Evolutionary conservation across 495 filamentous ascomycete species (phyloP).

Genomic region (Pseudomonodictys pantanalensis): DNA sequence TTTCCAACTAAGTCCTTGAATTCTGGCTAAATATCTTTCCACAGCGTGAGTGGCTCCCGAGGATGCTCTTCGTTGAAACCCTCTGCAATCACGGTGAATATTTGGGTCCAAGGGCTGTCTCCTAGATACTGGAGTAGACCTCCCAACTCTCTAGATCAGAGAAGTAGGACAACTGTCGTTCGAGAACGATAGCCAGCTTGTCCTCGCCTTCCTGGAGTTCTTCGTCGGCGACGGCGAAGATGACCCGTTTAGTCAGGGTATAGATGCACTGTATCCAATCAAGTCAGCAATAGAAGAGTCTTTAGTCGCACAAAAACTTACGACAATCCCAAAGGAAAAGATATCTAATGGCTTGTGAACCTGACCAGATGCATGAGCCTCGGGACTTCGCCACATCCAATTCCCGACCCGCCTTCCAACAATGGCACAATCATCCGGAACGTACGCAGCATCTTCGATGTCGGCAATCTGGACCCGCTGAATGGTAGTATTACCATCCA

Average conservation of each 20-base stretch:
- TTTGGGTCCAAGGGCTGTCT: slow-evolving; percentile 6
- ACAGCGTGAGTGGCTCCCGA: not conserved
- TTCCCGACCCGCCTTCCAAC: slow-evolving; percentile 43
- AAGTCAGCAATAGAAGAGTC: slow-evolving; percentile 1
- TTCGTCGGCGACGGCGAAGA: slow-evolving; percentile 23
- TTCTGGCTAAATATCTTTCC: slow-evolving; percentile 3
- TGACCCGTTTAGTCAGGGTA: slow-evolving; percentile 26
- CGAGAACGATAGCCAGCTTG: slow-evolving; percentile 15
- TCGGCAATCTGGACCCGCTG: slow-evolving; percentile 38
- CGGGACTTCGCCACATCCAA: slow-evolving; percentile 46
- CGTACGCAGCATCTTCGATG: slow-evolving; percentile 49
- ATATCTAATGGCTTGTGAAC: slow-evolving; percentile 45
- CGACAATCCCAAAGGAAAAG: slow-evolving; percentile 47
- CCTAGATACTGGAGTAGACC: slow-evolving; percentile 24
- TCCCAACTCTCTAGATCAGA: slow-evolving; percentile 10
- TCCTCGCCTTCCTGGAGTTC: slow-evolving; percentile 27
- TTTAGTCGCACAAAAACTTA: slow-evolving; percentile 34
- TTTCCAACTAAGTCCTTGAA: slow-evolving; percentile 9
- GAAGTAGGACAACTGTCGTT: slow-evolving; percentile 28
- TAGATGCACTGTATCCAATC: slow-evolving; percentile 24
- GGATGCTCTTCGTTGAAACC: slow-evolving; percentile 15
- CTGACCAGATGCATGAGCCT: slow-evolving; percentile 41
- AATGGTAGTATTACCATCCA: slow-evolving; percentile 37
- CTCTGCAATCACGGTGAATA: slow-evolving; percentile 7
- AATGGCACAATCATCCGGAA: slow-evolving; percentile 38